Base-by-base conservation (phyloP, 768 basidiomycete genomes). In the Ephemerocybe angulata region DNA sequence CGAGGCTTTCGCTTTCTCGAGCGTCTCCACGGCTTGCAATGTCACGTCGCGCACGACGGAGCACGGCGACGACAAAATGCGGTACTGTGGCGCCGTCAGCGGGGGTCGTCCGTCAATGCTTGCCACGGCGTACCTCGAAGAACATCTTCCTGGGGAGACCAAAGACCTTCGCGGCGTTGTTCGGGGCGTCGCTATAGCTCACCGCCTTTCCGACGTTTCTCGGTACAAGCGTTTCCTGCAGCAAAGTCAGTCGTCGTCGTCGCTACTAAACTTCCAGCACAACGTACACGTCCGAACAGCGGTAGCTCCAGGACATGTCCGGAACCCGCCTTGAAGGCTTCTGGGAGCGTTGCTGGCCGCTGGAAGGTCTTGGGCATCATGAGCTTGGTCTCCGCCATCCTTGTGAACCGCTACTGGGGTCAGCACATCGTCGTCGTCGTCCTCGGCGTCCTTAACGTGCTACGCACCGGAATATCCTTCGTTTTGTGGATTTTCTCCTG, bases 41-140 rank as follows among this genome's bases (percentile, higher is more conserved):
- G 93, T 93, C 28, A 80, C 71, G 41, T 82, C 73, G 38, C 93
- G 81, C 5, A 93, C 75, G 4, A 95, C 84, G 0, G 89, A 85
- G 43, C 79, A 86, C 0, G 91, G 88, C 52, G 76, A 76, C 1
- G 85, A 81, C 7, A 94, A 77, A 41, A 94, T 70, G 21, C 84
- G 78, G 64, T 82, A 90, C 86, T 91, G 59, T 25, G 37, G 0
- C 28, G n/a, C 25, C 2, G 22, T 33, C 2, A 31, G 24, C 19
- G 25, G 15, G 19, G 30, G 22, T 4, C 47, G 8, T 46, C 19
- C 37, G n/a, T 27, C 4, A 22, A 29, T 38, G 7, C 19, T 21
- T 25, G 46, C 43, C 30, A 2, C n/a, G n/a, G 70, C 80, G 21
- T 40, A 90, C 90, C 75, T 93, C 92, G 50, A 90, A 71, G 28